phyloP scores from a whole-genome alignment of 345 rosid genomes.

The Draba incana region DNA sequence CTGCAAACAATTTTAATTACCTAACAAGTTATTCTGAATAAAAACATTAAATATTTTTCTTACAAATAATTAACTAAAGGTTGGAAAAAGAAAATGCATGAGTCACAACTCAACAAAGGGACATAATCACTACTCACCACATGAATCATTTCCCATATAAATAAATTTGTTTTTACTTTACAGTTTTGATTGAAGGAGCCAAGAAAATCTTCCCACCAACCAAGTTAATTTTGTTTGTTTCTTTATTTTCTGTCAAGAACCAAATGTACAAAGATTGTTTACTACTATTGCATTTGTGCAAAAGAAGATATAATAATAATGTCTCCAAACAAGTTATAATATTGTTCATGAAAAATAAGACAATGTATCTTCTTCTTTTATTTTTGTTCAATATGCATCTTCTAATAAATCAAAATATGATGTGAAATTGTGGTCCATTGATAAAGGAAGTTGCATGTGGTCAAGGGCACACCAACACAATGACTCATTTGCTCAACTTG shows the following conservation, averaged over 20 bases:
- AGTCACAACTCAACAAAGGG: constrained; percentile 9
- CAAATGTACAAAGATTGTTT: too few species aligned
- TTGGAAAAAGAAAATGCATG: constrained; percentile 7
- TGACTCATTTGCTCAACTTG: constrained; percentile 28
- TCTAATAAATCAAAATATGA: background rate
- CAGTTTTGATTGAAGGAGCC: background rate
- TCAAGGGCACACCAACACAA: constrained; percentile 19
- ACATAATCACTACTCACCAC: constrained; percentile 27
- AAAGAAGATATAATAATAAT: background rate
- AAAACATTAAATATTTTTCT: background rate
- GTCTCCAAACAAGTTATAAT: too few species aligned
- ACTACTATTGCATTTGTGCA: background rate
- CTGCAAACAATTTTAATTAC: too few species aligned
- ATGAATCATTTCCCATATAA: constrained; percentile 13
- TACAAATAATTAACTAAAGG: background rate
- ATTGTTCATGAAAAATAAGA: background rate
- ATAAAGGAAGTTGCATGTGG: constrained; percentile 38
- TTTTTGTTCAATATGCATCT: background rate
- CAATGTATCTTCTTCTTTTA: background rate
- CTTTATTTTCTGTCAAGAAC: background rate
- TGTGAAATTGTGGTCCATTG: constrained; percentile 29
- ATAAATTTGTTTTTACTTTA: background rate
- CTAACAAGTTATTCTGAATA: background rate
- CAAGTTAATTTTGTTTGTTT: constrained; percentile 12
- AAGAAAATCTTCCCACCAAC: constrained; percentile 20